A percentile compares a stretch with the other conserved stretches of the same genome.
Conservation (phyloP, 805 yeast genomes). For the Blastobotrys peoriensis region DNA sequence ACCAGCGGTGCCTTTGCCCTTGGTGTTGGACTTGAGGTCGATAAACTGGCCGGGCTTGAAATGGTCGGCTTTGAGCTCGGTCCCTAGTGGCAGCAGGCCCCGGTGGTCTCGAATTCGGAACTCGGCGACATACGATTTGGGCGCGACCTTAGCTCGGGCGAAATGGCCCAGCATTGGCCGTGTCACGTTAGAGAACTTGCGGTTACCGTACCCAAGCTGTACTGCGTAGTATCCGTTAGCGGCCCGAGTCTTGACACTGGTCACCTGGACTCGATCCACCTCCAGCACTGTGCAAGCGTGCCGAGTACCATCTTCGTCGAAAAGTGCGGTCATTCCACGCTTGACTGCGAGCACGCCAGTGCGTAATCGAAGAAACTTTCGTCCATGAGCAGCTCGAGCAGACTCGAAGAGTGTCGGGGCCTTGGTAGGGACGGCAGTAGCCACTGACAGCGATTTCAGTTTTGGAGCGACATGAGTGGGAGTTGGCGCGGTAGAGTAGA, state of each 20-base stretch:
- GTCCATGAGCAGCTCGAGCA: slow-evolving; percentile 58
- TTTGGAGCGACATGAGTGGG: slow-evolving; percentile 22
- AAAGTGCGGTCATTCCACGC: slow-evolving; percentile 87
- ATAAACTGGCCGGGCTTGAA: slow-evolving; percentile 78
- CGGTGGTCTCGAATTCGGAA: slow-evolving; percentile 65
- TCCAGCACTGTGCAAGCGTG: slow-evolving; percentile 84
- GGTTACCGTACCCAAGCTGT: slow-evolving; percentile 77
- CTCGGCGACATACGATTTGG: slow-evolving; percentile 69
- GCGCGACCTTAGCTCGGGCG: slow-evolving; percentile 73
- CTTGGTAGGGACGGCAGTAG: slow-evolving; percentile 29
- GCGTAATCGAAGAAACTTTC: slow-evolving; percentile 69
- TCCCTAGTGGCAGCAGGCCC: slow-evolving; percentile 71
- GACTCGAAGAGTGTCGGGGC: slow-evolving; percentile 58
- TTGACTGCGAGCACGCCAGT: slow-evolving; percentile 83
- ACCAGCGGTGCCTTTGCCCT: slow-evolving; percentile 97
- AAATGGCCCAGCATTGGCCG: slow-evolving; percentile 69
- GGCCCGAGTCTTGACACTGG: slow-evolving; percentile 60
- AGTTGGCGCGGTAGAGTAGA: not conserved
- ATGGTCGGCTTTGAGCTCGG: slow-evolving; percentile 74
- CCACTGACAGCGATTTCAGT: slow-evolving; percentile 29
- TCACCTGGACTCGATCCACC: slow-evolving; percentile 82
- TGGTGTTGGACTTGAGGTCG: slow-evolving; percentile 70
- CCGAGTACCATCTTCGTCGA: slow-evolving; percentile 60
- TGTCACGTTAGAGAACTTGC: slow-evolving; percentile 54
- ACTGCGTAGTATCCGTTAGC: slow-evolving; percentile 80